phyloP scores from a whole-genome alignment of 345 rosid genomes.

The Moricandia arvensis region DNA sequence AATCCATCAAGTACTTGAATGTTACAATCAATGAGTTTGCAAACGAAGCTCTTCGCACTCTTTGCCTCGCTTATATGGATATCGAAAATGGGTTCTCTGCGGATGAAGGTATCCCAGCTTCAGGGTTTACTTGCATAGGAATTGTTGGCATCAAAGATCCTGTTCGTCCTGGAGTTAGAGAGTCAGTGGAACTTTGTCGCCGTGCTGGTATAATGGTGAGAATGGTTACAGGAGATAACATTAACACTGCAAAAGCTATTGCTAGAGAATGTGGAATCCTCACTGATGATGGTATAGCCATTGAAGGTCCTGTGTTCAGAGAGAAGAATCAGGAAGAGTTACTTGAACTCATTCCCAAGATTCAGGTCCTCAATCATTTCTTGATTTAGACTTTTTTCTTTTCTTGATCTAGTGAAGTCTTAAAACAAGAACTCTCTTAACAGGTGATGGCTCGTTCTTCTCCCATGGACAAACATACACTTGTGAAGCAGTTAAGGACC shows the following conservation, averaged over 20 bases:
- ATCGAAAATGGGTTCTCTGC: conserved; percentile 51
- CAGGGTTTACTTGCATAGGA: conserved; percentile 72
- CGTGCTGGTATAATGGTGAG: conserved; percentile 80
- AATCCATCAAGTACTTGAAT: conserved; percentile 51
- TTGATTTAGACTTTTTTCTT: background rate
- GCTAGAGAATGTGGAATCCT: conserved; percentile 95
- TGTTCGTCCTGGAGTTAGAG: conserved; percentile 91
- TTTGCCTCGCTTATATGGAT: conserved; percentile 72
- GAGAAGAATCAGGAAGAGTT: conserved; percentile 74
- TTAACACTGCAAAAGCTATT: conserved; percentile 86
- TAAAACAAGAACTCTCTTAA: background rate
- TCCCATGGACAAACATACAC: conserved; percentile 82
- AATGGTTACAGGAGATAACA: conserved; percentile 95
- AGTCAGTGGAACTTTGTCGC: conserved; percentile 80
- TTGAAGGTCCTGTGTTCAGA: conserved; percentile 86
- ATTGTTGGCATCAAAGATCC: conserved; percentile 93
- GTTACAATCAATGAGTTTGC: conserved; percentile 76
- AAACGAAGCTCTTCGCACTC: conserved; percentile 79
- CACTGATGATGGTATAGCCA: conserved; percentile 77
- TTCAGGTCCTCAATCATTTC: conserved; percentile 52
- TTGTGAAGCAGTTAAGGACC: conserved; percentile 76
- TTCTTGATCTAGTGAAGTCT: background rate
- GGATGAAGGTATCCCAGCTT: conserved; percentile 50
- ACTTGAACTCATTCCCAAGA: conserved; percentile 69
- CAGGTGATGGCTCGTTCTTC: conserved; percentile 98